Conservation (phyloP, 2,329 filamentous ascomycete genomes). For the Daldinia sp. region DNA sequence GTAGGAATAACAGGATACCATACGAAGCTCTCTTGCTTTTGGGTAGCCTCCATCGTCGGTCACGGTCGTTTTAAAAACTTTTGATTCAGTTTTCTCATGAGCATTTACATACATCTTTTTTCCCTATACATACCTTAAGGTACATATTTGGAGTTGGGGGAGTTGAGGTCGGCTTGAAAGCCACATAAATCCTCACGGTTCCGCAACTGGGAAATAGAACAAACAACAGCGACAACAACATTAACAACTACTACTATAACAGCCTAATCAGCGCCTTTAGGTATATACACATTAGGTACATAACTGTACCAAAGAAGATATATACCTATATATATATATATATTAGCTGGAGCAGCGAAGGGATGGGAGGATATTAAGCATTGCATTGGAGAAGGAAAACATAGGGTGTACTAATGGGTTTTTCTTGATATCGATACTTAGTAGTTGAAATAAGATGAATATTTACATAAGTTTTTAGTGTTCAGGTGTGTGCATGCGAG, state of each 20-base stretch:
- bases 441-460: conserved; percentile 11
- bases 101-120: conserved; percentile 26
- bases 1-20: conserved; percentile 28
- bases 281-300: conserved; percentile 22
- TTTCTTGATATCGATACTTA: conserved; percentile 3
- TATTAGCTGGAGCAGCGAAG: not conserved
- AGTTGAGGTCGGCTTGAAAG: conserved; percentile 21
- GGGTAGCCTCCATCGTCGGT: conserved; percentile 17
- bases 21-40: conserved; percentile 7
- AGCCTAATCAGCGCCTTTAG: conserved; percentile 18
- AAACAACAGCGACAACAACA: not conserved
- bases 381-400: conserved; percentile 5
- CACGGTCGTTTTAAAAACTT: conserved; percentile 25
- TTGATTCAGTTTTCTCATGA: conserved; percentile 22
- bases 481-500: not conserved
- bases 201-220: conserved; percentile 17
- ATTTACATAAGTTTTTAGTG: not conserved
- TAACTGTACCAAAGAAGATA: conserved; percentile 1
- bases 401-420: conserved; percentile 4
- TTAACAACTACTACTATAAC: not conserved
- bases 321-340: not conserved
- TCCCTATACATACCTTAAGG: conserved; percentile 15
- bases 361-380: not conserved
- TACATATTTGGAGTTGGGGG: conserved; percentile 23
- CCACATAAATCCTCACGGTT: not conserved